A percentile compares a stretch with the other conserved stretches of the same genome.
Evolutionary conservation across 2,329 filamentous ascomycete genomes (phyloP).

Genomic region (Trichoderma koningii): DNA sequence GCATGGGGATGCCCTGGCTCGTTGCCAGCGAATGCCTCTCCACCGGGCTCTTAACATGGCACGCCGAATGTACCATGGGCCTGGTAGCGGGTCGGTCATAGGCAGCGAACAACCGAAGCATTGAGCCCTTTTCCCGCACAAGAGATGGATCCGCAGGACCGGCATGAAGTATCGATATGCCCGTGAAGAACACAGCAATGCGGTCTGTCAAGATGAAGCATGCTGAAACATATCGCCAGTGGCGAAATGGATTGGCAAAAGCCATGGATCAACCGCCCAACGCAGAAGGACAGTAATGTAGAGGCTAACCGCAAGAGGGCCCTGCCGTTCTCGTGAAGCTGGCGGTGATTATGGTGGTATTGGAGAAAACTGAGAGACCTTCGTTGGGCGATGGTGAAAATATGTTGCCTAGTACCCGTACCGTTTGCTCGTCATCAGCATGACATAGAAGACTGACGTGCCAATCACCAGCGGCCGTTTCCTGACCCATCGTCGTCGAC

Average conservation of each 20-base stretch:
- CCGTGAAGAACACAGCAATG: constrained; percentile 3
- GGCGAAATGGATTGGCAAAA: constrained; percentile 1
- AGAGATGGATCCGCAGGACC: not conserved
- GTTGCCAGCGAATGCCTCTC: constrained; percentile 17
- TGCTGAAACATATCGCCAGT: constrained; percentile 11
- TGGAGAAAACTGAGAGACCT: not conserved
- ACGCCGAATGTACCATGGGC: constrained; percentile 23
- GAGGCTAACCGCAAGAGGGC: not conserved
- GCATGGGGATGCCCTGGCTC: constrained; percentile 25
- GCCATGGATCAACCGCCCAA: too few relatives aligned
- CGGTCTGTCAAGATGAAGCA: constrained; percentile 18
- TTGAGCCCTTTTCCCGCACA: constrained; percentile 17
- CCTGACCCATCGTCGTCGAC: not conserved
- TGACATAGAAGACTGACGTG: not conserved
- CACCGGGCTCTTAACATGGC: constrained; percentile 13
- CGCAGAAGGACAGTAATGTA: not conserved
- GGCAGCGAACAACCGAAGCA: constrained; percentile 24
- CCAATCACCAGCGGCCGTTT: not conserved
- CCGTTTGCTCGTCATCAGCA: not conserved
- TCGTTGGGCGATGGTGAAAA: not conserved
- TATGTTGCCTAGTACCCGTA: too few relatives aligned
- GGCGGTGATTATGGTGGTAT: not conserved
- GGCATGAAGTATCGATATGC: constrained; percentile 14
- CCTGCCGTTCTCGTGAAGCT: not conserved
- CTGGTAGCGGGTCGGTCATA: constrained; percentile 25